These are phyloP conservation scores for Phytophthora meadii DNA, from an alignment of 352 stramenopile species.

Conservation along the genomic window DNA sequence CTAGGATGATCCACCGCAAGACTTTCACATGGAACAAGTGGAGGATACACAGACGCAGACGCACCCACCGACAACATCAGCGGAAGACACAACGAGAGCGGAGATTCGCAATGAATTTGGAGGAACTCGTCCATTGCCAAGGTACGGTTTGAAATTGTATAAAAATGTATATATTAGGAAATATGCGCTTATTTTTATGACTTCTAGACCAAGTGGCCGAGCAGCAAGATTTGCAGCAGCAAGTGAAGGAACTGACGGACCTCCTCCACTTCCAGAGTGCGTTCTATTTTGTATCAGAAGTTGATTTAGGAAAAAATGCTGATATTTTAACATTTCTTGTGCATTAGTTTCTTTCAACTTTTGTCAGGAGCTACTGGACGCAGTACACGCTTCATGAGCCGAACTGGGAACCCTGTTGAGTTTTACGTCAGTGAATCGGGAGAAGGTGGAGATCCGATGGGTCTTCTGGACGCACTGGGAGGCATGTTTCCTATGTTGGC, in stretches of 20 bases:
- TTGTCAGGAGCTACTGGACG: slow-evolving; percentile 43
- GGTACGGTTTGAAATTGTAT: slow-evolving; percentile 11
- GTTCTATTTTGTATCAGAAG: slow-evolving; percentile 8
- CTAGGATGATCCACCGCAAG: slow-evolving; percentile 74
- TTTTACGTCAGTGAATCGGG: slow-evolving; percentile 74
- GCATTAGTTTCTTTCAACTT: slow-evolving; percentile 56
- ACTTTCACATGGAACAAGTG: slow-evolving; percentile 46
- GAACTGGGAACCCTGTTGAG: slow-evolving; percentile 74
- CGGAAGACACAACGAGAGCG: slow-evolving; percentile 5
- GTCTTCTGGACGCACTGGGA: slow-evolving; percentile 66
- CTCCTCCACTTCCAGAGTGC: slow-evolving; percentile 36
- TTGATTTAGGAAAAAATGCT: not conserved
- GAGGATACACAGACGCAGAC: slow-evolving; percentile 37
- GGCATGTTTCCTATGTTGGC: slow-evolving; percentile 67
- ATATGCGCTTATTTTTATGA: not conserved
- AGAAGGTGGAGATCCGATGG: slow-evolving; percentile 47
- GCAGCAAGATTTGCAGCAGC: slow-evolving; percentile 20
- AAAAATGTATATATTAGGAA: not conserved
- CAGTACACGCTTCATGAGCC: slow-evolving; percentile 65
- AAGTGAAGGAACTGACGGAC: slow-evolving; percentile 26
- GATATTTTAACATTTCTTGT: slow-evolving; percentile 5
- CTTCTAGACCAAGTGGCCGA: slow-evolving; percentile 23
- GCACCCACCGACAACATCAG: not conserved
- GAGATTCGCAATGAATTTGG: slow-evolving; percentile 50
- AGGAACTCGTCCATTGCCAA: slow-evolving; percentile 23